phyloP scores from a whole-genome alignment of 352 stramenopile species.

The Phytophthora citrophthora region DNA sequence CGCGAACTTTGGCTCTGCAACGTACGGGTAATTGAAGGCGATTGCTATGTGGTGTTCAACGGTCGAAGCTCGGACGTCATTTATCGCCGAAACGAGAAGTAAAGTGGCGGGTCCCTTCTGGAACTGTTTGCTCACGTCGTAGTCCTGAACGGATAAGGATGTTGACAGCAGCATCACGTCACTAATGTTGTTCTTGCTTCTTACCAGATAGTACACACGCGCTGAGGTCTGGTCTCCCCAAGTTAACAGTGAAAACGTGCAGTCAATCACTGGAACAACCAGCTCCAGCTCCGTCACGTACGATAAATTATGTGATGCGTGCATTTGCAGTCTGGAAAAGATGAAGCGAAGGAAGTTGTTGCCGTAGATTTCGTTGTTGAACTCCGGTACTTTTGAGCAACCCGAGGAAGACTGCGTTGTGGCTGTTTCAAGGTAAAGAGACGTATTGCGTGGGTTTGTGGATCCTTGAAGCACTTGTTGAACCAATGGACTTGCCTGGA shows the following conservation, averaged over 20 bases:
- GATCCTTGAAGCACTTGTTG: constrained; percentile 14
- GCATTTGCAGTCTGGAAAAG: constrained; percentile 13
- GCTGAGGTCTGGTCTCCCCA: constrained; percentile 6
- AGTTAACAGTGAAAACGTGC: constrained; percentile 12
- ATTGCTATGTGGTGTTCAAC: constrained; percentile 24
- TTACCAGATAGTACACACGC: constrained; percentile 29
- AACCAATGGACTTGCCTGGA: constrained; percentile 40
- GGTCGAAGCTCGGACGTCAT: constrained; percentile 7
- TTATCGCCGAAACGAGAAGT: constrained; percentile 15
- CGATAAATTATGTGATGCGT: constrained; percentile 23
- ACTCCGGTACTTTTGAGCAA: constrained; percentile 7
- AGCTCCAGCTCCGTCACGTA: constrained; percentile 34
- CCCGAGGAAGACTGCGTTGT: constrained; percentile 6
- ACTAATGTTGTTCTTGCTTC: constrained; percentile 9
- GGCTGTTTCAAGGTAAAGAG: constrained; percentile 35
- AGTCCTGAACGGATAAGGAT: constrained; percentile 31
- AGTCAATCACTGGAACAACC: constrained; percentile 43
- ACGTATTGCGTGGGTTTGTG: constrained; percentile 9
- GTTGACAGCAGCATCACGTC: constrained; percentile 26
- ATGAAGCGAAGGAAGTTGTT: constrained; percentile 27
- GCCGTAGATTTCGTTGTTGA: constrained; percentile 22
- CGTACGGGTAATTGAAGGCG: constrained; percentile 30
- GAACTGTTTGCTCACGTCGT: constrained; percentile 17
- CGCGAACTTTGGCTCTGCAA: constrained; percentile 9
- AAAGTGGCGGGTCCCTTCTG: constrained; percentile 14